These are phyloP conservation scores for Macrolepiota fuliginosa DNA, from an alignment of 768 basidiomycete genomes.

Conservation along the genomic window DNA sequence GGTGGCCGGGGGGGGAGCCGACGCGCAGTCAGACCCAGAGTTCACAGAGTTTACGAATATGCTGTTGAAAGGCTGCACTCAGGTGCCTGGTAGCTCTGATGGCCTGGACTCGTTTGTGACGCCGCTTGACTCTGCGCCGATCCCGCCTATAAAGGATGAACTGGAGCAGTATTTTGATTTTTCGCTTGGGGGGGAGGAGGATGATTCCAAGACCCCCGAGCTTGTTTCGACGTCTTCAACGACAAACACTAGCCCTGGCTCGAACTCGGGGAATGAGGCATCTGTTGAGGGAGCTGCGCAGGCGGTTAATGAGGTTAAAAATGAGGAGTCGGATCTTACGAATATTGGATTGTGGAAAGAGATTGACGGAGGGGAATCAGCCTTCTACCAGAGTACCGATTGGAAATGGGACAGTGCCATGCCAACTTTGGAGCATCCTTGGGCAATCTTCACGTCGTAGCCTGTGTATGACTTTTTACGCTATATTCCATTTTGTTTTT, in stretches of 20 bases:
- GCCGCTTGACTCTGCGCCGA: constrained; percentile 23
- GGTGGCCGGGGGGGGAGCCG: constrained; percentile 32
- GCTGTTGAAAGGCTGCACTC: constrained; percentile 55
- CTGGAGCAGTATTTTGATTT: constrained; percentile 71
- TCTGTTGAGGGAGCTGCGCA: background rate
- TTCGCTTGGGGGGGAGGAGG: constrained; percentile 55
- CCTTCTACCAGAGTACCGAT: constrained; percentile 57
- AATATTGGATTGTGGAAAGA: constrained; percentile 63
- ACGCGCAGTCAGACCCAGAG: constrained; percentile 38
- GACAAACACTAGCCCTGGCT: constrained; percentile 76
- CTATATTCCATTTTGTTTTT: constrained; percentile 29
- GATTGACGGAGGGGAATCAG: constrained; percentile 73
- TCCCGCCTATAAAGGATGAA: constrained; percentile 37
- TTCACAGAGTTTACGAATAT: constrained; percentile 61
- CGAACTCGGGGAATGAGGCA: constrained; percentile 38
- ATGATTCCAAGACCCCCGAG: constrained; percentile 70
- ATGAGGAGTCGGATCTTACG: constrained; percentile 55
- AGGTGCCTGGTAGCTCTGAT: constrained; percentile 25
- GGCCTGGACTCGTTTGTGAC: constrained; percentile 29
- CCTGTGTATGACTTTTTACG: constrained; percentile 27
- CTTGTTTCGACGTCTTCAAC: constrained; percentile 68
- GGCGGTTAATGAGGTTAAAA: constrained; percentile 43
- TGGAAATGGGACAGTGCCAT: constrained; percentile 79
- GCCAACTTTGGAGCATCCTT: constrained; percentile 62
- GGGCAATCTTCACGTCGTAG: constrained; percentile 69